These are phyloP conservation scores for Vanrija humicola DNA, from an alignment of 1,284 basidiomycete species.

Conservation along the genomic window DNA sequence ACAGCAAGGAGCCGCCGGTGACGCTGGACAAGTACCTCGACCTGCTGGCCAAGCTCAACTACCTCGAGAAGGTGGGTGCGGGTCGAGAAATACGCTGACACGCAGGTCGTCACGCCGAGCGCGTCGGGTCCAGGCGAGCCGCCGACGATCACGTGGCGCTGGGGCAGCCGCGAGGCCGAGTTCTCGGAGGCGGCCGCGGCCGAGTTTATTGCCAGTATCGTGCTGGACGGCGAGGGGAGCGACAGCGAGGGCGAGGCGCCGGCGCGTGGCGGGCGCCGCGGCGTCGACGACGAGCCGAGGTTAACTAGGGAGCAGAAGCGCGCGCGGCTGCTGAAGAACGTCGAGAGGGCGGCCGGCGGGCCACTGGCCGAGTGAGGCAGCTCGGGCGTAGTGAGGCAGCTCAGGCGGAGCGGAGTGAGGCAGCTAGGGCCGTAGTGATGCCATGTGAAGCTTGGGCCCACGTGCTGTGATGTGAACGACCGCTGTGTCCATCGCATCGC, in stretches of 20 bases:
- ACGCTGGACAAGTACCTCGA: conserved; percentile 46
- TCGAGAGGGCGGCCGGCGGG: conserved; percentile 39
- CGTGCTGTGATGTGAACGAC: no score
- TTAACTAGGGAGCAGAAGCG: conserved; percentile 12
- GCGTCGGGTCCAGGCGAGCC: neutral
- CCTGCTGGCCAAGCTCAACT: conserved; percentile 34
- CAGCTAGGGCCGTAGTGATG: no score
- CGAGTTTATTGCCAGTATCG: conserved; percentile 34
- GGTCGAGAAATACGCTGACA: neutral
- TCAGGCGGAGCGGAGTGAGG: no score
- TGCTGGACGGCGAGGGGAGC: conserved; percentile 5
- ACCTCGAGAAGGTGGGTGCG: conserved; percentile 40
- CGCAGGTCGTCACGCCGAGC: neutral
- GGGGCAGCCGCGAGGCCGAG: conserved; percentile 47
- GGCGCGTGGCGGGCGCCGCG: neutral
- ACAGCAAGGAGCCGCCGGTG: conserved; percentile 21
- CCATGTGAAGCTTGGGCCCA: no score
- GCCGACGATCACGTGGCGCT: conserved; percentile 34
- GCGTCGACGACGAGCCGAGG: conserved; percentile 13
- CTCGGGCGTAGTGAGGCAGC: neutral
- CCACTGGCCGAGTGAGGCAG: conserved; percentile 14
- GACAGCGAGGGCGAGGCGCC: conserved; percentile 20
- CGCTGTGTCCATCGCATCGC: no score
- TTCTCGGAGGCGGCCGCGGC: conserved; percentile 42
- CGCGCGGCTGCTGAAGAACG: conserved; percentile 29